Conservation (phyloP, 306 rosid species). For the Clitoria ternatea region DNA sequence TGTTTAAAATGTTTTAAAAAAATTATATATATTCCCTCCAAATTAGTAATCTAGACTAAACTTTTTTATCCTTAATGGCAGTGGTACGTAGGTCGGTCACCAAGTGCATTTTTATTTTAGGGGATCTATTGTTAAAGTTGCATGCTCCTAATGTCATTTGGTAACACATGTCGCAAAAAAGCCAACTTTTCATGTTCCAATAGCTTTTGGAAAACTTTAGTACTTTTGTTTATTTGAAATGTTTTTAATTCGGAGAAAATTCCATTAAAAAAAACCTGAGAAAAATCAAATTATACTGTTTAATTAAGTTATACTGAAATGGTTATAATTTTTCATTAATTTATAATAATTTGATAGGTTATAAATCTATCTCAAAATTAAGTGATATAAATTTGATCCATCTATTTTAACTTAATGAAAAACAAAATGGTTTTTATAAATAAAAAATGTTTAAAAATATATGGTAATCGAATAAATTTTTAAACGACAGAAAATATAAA, state of each 20-base stretch:
- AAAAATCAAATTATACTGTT: too few species aligned
- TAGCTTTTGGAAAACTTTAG: conserved; percentile 28
- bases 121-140: conserved; percentile 23
- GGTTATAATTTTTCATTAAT: too few species aligned
- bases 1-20: too few species aligned
- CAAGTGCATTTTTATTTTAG: not conserved
- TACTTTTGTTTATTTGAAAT: not conserved
- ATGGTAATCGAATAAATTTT: not conserved
- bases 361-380: too few species aligned
- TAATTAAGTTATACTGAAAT: too few species aligned
- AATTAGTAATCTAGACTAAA: conserved; percentile 1
- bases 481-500: not conserved
- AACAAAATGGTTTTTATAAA: not conserved
- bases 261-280: too few species aligned
- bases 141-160: conserved; percentile 35
- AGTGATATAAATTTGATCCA: too few species aligned
- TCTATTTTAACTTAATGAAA: too few species aligned
- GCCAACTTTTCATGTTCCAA: conserved; percentile 40
- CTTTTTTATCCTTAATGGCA: too few species aligned
- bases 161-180: conserved; percentile 35
- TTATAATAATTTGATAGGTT: too few species aligned
- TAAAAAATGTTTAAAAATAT: not conserved
- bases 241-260: not conserved
- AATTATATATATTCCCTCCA: too few species aligned
- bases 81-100: not conserved